phyloP scores from a whole-genome alignment of 495 filamentous ascomycete genomes.

The Aspergillus leporis region DNA sequence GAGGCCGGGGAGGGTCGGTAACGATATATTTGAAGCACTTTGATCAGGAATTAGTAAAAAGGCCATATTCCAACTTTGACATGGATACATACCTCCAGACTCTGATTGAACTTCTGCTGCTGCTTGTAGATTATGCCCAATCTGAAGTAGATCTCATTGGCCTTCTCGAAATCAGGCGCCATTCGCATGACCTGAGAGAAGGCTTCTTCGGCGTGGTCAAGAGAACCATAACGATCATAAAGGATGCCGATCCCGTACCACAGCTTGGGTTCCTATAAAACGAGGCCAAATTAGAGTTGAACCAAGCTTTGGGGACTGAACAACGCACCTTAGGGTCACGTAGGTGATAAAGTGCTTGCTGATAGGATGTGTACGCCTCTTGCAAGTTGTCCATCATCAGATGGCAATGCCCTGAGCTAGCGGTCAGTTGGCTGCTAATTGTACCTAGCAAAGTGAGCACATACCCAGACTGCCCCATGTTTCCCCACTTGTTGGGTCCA shows the following conservation, averaged over 20 bases:
- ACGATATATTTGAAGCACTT: slow-evolving; percentile 99
- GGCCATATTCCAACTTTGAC: background rate
- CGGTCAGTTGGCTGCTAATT: slow-evolving; percentile 7
- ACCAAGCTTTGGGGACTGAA: background rate
- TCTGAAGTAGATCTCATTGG: slow-evolving; percentile 98
- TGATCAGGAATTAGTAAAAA: slow-evolving; percentile 10
- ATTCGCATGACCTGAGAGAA: slow-evolving; percentile 99
- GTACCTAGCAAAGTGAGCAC: slow-evolving; percentile 10
- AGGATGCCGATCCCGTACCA: slow-evolving; percentile 99
- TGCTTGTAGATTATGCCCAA: slow-evolving; percentile 99
- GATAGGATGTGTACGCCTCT: slow-evolving; percentile 97
- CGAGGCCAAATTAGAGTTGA: slow-evolving; percentile 6
- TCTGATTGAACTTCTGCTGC: slow-evolving; percentile 89
- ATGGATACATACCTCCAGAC: slow-evolving; percentile 72
- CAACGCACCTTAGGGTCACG: slow-evolving; percentile 82
- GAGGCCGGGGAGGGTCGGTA: slow-evolving; percentile 82
- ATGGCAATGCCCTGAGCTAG: slow-evolving; percentile 77
- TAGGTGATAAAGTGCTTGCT: slow-evolving; percentile 90
- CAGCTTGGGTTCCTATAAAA: slow-evolving; percentile 81
- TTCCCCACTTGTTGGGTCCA: slow-evolving; percentile 87
- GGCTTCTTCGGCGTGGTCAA: slow-evolving; percentile 97
- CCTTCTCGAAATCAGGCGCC: slow-evolving; percentile 97
- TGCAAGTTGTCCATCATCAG: slow-evolving; percentile 99
- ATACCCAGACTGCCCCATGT: slow-evolving; percentile 93
- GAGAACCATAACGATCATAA: slow-evolving; percentile 94